Evolutionary conservation across 805 yeast species (phyloP).

Genomic region (Kuraishia capsulata): DNA sequence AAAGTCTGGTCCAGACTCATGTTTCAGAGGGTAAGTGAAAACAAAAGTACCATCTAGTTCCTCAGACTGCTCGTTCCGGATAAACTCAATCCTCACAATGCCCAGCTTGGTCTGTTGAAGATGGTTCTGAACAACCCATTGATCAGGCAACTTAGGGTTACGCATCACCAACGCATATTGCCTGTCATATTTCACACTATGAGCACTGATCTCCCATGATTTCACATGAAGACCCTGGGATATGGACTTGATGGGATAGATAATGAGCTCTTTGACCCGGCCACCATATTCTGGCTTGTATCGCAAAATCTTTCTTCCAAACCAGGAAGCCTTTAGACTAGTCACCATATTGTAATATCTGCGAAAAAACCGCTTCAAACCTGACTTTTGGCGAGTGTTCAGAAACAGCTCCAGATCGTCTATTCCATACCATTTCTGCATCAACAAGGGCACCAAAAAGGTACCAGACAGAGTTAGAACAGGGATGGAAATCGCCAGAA

Average conservation of each 20-base stretch:
- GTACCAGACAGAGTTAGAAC: not conserved
- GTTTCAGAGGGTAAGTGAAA: conserved; percentile 10
- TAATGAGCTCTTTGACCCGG: conserved; percentile 4
- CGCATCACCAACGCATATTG: conserved; percentile 16
- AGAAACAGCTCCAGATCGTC: not conserved
- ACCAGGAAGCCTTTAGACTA: not conserved
- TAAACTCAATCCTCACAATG: conserved; percentile 8
- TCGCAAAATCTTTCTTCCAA: not conserved
- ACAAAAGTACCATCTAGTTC: conserved; percentile 7
- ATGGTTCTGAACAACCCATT: conserved; percentile 9
- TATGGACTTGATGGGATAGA: conserved; percentile 17
- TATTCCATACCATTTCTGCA: not conserved
- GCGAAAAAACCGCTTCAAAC: not conserved
- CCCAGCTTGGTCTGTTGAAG: conserved; percentile 12
- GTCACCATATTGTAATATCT: not conserved
- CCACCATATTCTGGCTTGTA: conserved; percentile 1
- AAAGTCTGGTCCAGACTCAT: conserved; percentile 2
- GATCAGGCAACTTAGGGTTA: conserved; percentile 10
- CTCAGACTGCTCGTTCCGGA: conserved; percentile 4
- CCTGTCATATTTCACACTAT: conserved; percentile 16
- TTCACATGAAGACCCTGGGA: conserved; percentile 12
- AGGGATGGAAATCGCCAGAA: too few species aligned
- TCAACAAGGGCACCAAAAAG: not conserved
- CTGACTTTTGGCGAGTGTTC: not conserved
- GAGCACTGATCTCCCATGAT: conserved; percentile 12